Percentiles rank a stretch among this genome's conserved stretches.
phyloP scores from a whole-genome alignment of 192 early-diverging fungal genomes.

The Coemansia sp. region DNA sequence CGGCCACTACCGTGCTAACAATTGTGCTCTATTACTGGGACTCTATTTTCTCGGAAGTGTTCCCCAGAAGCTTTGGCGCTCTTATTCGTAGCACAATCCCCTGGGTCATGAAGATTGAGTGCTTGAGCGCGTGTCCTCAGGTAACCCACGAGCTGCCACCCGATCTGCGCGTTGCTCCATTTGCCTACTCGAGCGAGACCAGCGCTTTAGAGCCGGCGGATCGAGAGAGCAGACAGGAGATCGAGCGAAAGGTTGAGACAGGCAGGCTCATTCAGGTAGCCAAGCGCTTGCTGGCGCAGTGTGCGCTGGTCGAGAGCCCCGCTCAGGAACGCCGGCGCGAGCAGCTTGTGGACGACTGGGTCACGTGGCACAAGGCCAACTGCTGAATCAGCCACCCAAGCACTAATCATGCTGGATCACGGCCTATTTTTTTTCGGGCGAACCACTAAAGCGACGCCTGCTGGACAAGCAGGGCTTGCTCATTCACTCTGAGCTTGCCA shows the following conservation, averaged over 20 bases:
- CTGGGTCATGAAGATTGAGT: slow-evolving; percentile 45
- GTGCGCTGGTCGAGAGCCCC: slow-evolving; percentile 22
- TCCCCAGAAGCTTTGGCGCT: slow-evolving; percentile 5
- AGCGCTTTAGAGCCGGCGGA: not conserved
- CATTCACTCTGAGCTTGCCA: not conserved
- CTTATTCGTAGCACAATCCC: slow-evolving; percentile 15
- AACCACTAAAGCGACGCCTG: too few relatives aligned
- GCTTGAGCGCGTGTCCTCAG: slow-evolving; percentile 13
- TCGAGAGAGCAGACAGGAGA: slow-evolving; percentile 1
- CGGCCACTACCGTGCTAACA: slow-evolving; percentile 30
- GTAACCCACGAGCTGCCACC: slow-evolving; percentile 14
- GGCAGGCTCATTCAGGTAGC: slow-evolving; percentile 14
- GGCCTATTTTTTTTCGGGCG: not conserved
- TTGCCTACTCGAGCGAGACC: slow-evolving; percentile 5
- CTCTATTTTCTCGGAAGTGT: slow-evolving; percentile 4
- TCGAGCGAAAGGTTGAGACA: slow-evolving; percentile 17
- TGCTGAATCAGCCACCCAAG: not conserved
- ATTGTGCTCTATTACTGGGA: slow-evolving; percentile 27
- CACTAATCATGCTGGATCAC: not conserved
- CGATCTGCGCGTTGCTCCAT: slow-evolving; percentile 15
- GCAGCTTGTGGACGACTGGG: slow-evolving; percentile 12
- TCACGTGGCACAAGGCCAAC: slow-evolving; percentile 19
- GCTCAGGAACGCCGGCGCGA: slow-evolving; percentile 14
- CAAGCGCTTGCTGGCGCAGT: slow-evolving; percentile 29
- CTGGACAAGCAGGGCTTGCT: too few relatives aligned